phyloP scores from a whole-genome alignment of 257 asterid genomes.

The Henckelia pumila region DNA sequence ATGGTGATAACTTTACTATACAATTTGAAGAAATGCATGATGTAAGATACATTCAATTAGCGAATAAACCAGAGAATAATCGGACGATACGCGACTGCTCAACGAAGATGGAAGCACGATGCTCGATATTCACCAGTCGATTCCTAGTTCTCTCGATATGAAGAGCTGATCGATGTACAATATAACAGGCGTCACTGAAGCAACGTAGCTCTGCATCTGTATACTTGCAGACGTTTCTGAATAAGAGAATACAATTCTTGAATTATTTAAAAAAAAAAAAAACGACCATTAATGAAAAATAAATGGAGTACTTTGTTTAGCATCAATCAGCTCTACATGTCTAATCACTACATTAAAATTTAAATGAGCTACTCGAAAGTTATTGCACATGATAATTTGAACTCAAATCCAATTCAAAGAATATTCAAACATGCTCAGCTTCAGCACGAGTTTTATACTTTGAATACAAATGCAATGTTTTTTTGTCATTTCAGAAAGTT shows the following conservation, averaged over 20 bases:
- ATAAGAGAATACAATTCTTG: constrained; percentile 12
- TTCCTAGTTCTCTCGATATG: constrained; percentile 60
- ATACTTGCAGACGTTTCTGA: constrained; percentile 67
- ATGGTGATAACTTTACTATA: neutral
- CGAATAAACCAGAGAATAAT: too few species aligned
- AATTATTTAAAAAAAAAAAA: too few species aligned
- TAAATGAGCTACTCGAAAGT: neutral
- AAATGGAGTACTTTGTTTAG: constrained; percentile 3
- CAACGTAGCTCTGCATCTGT: constrained; percentile 68
- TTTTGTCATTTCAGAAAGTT: neutral
- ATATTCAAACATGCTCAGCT: neutral
- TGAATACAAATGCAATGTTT: neutral
- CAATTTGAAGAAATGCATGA: neutral
- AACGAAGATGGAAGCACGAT: neutral
- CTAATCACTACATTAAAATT: neutral
- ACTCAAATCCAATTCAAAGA: neutral
- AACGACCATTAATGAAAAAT: neutral
- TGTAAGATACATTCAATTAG: neutral
- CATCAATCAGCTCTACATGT: neutral
- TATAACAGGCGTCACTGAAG: constrained; percentile 49
- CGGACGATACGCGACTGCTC: neutral
- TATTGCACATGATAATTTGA: neutral
- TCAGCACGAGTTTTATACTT: neutral
- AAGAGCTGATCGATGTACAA: constrained; percentile 68
- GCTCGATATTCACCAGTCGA: constrained; percentile 57